Conservation (phyloP, 2,329 filamentous ascomycete species). For the Capronia coronata region DNA sequence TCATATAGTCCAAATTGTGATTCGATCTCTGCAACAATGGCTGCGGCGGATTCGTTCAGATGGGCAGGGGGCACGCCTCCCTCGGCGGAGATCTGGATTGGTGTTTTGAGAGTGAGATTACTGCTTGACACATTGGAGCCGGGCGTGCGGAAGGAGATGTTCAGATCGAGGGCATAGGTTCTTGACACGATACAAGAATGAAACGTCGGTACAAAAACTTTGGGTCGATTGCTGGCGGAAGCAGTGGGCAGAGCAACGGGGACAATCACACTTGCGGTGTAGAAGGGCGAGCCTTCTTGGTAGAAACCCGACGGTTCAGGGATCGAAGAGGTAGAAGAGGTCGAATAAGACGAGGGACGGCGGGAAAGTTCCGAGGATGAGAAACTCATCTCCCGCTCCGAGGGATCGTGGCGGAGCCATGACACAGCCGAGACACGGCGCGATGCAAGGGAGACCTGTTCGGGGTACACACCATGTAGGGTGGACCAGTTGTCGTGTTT, state of each 20-base stretch:
- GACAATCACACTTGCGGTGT: conserved; percentile 57
- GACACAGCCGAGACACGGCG: conserved; percentile 52
- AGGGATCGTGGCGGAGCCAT: conserved; percentile 47
- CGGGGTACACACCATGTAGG: conserved; percentile 48
- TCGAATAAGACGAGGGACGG: conserved; percentile 26
- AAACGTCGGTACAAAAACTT: conserved; percentile 60
- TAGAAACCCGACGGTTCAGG: conserved; percentile 32
- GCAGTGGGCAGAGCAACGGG: conserved; percentile 53
- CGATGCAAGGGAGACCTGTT: conserved; percentile 48
- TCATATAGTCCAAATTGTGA: conserved; percentile 24
- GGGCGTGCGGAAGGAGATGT: conserved; percentile 48
- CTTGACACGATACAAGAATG: conserved; percentile 62
- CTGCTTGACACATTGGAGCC: conserved; percentile 39
- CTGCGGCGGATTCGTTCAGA: conserved; percentile 13
- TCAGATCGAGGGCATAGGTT: conserved; percentile 55
- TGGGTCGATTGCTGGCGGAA: conserved; percentile 8
- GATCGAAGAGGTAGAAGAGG: conserved; percentile 24
- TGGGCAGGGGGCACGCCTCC: conserved; percentile 14
- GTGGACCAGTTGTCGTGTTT: conserved; percentile 37
- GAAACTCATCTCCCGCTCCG: conserved; percentile 34
- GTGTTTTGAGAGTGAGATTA: conserved; percentile 38
- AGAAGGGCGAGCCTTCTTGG: conserved; percentile 45
- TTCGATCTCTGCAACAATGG: conserved; percentile 23
- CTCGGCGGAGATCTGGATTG: conserved; percentile 38
- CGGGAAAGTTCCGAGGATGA: conserved; percentile 33